These are phyloP conservation scores for Lachancea meyersii DNA, from an alignment of 805 yeast species.

Conservation along the genomic window DNA sequence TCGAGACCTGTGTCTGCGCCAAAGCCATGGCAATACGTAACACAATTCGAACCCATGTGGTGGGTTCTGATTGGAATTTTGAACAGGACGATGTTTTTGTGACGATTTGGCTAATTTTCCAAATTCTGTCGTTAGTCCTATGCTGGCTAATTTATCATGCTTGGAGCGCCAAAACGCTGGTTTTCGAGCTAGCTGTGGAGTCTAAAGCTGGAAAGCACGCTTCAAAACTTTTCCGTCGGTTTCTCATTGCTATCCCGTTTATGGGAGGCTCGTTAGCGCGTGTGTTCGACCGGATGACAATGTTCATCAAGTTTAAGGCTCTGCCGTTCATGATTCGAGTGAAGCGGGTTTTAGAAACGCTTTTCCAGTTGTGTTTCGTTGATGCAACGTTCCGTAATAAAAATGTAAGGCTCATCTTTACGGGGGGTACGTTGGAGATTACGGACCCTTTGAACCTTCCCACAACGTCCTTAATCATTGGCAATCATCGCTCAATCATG, in stretches of 20 bases:
- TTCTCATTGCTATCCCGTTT: constrained; percentile 17
- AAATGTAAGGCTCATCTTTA: constrained; percentile 21
- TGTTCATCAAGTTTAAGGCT: not conserved
- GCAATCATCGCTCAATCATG: constrained; percentile 61
- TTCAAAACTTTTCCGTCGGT: not conserved
- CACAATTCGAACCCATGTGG: constrained; percentile 19
- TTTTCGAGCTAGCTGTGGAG: constrained; percentile 1
- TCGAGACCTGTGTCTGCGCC: no score
- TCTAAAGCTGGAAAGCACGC: not conserved
- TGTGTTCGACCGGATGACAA: not conserved
- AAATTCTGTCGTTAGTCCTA: not conserved
- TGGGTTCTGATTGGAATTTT: constrained; percentile 17
- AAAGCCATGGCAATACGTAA: not conserved
- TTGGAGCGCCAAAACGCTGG: constrained; percentile 1
- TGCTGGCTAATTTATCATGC: not conserved
- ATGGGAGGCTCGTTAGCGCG: constrained; percentile 15
- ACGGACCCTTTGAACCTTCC: constrained; percentile 9
- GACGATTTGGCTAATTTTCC: constrained; percentile 1
- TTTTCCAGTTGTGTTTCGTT: constrained; percentile 17
- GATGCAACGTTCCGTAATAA: constrained; percentile 19
- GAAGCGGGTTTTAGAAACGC: constrained; percentile 11
- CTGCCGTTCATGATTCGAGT: constrained; percentile 15
- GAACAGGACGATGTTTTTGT: constrained; percentile 10
- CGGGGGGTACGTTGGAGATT: constrained; percentile 19
- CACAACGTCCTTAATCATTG: constrained; percentile 22